A percentile compares a stretch with the other conserved stretches of the same genome.
These are phyloP conservation scores for Pneumocystis sp. DNA, from an alignment of 1,139 yeast genomes.

Conservation along the genomic window DNA sequence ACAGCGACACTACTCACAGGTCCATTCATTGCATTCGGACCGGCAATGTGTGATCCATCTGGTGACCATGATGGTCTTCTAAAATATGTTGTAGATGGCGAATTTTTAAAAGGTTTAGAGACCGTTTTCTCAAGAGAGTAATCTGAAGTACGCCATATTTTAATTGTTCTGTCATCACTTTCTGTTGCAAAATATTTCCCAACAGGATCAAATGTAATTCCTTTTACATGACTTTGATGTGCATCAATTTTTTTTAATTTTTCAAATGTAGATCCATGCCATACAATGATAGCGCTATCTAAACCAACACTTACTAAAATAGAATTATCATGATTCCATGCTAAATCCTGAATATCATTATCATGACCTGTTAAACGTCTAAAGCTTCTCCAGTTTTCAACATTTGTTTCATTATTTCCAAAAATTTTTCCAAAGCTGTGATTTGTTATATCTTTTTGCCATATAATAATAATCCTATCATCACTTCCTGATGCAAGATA, in stretches of 20 bases:
- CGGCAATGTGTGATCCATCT: slow-evolving; percentile 91
- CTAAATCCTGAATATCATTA: slow-evolving; percentile 82
- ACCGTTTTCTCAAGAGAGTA: slow-evolving; percentile 77
- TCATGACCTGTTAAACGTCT: slow-evolving; percentile 90
- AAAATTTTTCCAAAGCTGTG: slow-evolving; percentile 8
- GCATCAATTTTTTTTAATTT: slow-evolving; percentile 75
- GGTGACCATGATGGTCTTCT: slow-evolving; percentile 96
- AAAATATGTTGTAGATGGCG: slow-evolving; percentile 86
- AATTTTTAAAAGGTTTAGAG: slow-evolving; percentile 67
- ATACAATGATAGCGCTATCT: slow-evolving; percentile 77
- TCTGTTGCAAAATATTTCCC: slow-evolving; percentile 90
- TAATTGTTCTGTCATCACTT: slow-evolving; percentile 78
- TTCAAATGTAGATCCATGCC: slow-evolving; percentile 90
- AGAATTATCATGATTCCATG: slow-evolving; percentile 94
- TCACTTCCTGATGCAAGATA: slow-evolving; percentile 91
- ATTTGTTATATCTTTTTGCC: slow-evolving; percentile 72
- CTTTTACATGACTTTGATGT: slow-evolving; percentile 91
- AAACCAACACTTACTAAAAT: slow-evolving; percentile 84
- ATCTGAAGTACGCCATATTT: slow-evolving; percentile 64
- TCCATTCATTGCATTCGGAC: slow-evolving; percentile 93
- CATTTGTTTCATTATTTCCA: slow-evolving; percentile 7
- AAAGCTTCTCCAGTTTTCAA: slow-evolving; percentile 11
- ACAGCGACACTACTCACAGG: slow-evolving; percentile 85
- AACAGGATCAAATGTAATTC: slow-evolving; percentile 89
- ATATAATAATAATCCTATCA: slow-evolving; percentile 75